Base-by-base conservation (phyloP, 2,329 filamentous ascomycete species). In the Alternaria angustiovoidea region DNA sequence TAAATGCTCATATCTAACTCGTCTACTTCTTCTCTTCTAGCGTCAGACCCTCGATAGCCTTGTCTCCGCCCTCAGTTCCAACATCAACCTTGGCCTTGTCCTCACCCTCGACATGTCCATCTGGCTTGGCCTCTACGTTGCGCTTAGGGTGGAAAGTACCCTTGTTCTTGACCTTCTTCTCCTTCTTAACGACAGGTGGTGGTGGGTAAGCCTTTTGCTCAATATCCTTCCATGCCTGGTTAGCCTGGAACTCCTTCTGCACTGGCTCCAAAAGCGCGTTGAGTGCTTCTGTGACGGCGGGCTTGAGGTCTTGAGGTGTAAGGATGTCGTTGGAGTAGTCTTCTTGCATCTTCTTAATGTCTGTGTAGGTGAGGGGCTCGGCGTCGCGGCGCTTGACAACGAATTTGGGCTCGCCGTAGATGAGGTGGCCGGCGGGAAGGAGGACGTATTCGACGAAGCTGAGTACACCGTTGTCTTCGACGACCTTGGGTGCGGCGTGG, bases 391-490 rank as follows among this genome's bases (percentile, higher is more conserved):
- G 84, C 64, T 89, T 83, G 7, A 96, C 90, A 5, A 83, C 81
- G 77, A 97, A 96, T 53, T 87, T 85, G 14, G 78, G 81, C 55
- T 79, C 78, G 47, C 83, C 83, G 20, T 77, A 73, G 62, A 81
- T 85, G 47, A 96, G 82, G n/a, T 85, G 85, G 9, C 88, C 84
- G 3, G 90, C 91, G 0, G 93, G 93, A 9, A 99, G 85, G 32
- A 98, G 84, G 30, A 97, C 92, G 74, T 88, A 92, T 79, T 98
- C 92, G 20, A 95, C 89, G 63, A 98, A 94, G 2, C 91, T 88
- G 52, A 98, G 82, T 12, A 98, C 83, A 20, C 94, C 95, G 75
- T 98, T 98, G 30, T 90, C 91, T 70, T 96, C 92, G 5, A 92
- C 85, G 26, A 90, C 84, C 72, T 88, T 88, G 32, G 93, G 93